Evolutionary conservation across 2,329 filamentous ascomycete species (phyloP).

Genomic region (Cladobotryum protrusum): DNA sequence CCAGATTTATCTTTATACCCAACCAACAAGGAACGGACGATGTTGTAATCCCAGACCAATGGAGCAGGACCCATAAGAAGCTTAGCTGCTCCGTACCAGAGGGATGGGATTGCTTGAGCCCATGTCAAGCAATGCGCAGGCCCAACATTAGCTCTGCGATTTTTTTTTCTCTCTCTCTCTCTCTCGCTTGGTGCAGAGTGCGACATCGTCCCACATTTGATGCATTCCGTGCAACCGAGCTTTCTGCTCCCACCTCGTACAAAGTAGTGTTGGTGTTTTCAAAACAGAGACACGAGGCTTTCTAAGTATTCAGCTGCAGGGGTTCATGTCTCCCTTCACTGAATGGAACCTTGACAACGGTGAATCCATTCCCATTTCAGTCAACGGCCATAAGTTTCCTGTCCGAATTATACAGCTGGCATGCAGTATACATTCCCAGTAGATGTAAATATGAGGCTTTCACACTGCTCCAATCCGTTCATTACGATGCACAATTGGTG

Average conservation of each 20-base stretch:
- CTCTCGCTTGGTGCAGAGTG: background rate
- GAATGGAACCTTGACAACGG: no score
- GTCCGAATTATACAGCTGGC: no score
- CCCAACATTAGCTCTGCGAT: background rate
- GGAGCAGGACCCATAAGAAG: background rate
- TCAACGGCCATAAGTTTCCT: no score
- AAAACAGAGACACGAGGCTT: no score
- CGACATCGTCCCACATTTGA: background rate
- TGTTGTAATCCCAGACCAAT: background rate
- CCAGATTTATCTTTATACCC: background rate
- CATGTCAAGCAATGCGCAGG: background rate
- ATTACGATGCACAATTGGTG: no score
- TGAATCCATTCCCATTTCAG: no score
- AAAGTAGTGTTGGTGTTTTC: background rate
- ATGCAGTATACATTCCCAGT: no score
- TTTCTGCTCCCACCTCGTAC: background rate
- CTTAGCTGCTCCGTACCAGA: background rate
- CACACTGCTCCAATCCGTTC: no score
- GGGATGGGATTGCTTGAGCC: background rate
- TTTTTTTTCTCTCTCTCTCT: no score
- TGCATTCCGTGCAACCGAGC: background rate
- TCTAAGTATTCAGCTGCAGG: background rate
- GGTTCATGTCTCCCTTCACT: background rate
- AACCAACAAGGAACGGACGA: conserved; percentile 1
- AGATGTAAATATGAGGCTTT: no score